These are phyloP conservation scores for Penicillium janthinellum DNA, from an alignment of 2,329 filamentous ascomycete species.

Conservation along the genomic window DNA sequence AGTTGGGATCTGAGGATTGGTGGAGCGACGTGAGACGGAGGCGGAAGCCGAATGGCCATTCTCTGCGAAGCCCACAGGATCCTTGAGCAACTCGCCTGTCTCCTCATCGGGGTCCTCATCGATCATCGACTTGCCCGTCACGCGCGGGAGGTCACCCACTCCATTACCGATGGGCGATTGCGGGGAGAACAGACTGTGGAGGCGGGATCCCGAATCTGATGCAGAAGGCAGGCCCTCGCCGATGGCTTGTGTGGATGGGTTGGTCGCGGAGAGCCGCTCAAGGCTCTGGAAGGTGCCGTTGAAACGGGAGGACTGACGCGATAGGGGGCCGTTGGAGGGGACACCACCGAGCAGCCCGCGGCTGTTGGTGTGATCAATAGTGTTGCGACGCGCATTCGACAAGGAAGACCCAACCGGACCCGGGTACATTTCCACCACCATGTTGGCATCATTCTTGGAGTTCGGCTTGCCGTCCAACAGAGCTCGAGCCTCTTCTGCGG, in stretches of 20 bases:
- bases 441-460: constrained; percentile 60
- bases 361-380: constrained; percentile 53
- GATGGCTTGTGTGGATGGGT: constrained; percentile 46
- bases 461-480: constrained; percentile 65
- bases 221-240: constrained; percentile 55
- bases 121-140: constrained; percentile 65
- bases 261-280: constrained; percentile 58
- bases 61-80: constrained; percentile 69
- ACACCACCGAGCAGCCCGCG: constrained; percentile 37
- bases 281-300: constrained; percentile 63
- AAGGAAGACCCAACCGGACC: constrained; percentile 38
- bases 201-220: constrained; percentile 51
- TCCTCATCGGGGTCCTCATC: constrained; percentile 66
- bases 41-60: constrained; percentile 57
- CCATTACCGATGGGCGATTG: constrained; percentile 61
- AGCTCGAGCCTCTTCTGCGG: constrained; percentile 61
- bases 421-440: constrained; percentile 58
- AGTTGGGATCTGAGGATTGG: constrained; percentile 71
- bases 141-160: constrained; percentile 53
- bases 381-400: constrained; percentile 49
- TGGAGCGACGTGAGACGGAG: constrained; percentile 61
- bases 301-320: constrained; percentile 60
- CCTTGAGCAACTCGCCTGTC: constrained; percentile 63
- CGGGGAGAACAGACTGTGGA: constrained; percentile 62
- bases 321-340: constrained; percentile 43